Conservation (phyloP, 305 asterid species). For the Fraxinus baroniana region DNA sequence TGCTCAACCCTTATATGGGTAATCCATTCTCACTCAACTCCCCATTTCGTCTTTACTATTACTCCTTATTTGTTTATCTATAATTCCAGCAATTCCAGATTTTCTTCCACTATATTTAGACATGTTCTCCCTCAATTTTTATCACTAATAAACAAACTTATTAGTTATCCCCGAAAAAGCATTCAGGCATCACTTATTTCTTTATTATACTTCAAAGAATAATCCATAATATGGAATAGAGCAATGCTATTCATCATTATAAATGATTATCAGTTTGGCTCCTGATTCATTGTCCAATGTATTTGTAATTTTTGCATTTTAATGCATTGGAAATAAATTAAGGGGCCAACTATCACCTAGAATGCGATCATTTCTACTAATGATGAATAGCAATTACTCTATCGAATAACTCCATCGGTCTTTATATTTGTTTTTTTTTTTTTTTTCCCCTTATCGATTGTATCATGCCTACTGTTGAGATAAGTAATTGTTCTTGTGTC, state of each 20-base stretch:
- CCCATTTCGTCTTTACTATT: neutral
- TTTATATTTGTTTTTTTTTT: neutral
- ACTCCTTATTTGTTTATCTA: neutral
- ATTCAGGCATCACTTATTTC: neutral
- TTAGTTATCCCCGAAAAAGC: neutral
- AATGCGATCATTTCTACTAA: neutral
- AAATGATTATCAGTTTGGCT: neutral
- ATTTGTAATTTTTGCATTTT: neutral
- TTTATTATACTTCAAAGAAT: neutral
- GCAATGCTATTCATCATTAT: neutral
- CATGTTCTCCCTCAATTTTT: neutral
- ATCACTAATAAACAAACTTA: neutral
- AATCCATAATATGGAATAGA: neutral
- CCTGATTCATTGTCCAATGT: neutral
- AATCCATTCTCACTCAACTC: neutral
- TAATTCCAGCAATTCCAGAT: neutral
- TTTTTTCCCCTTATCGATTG: neutral
- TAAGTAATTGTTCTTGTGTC: neutral
- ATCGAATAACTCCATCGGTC: neutral
- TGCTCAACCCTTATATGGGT: neutral
- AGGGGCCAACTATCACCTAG: neutral
- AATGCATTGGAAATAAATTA: neutral
- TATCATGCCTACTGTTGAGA: neutral
- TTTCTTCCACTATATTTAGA: neutral
- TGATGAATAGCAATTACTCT: neutral